Evolutionary conservation across 192 early-diverging fungal genomes (phyloP).

Genomic region (Phycomyces blakesleeanus): DNA sequence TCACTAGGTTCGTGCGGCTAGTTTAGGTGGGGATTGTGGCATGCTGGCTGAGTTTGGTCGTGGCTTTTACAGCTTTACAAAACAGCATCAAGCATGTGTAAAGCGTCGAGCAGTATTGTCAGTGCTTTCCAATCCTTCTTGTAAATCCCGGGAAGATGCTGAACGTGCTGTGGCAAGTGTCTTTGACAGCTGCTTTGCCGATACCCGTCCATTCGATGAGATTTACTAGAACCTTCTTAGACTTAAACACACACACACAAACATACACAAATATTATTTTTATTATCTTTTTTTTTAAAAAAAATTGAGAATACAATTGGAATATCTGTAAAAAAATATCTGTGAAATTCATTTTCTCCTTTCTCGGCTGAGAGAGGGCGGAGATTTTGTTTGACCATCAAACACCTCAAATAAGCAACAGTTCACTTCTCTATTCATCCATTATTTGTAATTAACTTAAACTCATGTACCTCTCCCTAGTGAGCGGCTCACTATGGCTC

Average conservation of each 20-base stretch:
- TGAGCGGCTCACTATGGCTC: too few relatives aligned
- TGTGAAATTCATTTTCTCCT: too few relatives aligned
- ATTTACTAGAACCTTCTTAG: conserved; percentile 58
- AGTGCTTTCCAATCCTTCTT: conserved; percentile 70
- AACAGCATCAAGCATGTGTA: conserved; percentile 85
- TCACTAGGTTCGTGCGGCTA: conserved; percentile 65
- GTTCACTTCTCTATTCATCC: too few relatives aligned
- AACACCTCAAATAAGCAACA: too few relatives aligned
- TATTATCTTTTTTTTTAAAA: background rate
- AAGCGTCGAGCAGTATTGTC: conserved; percentile 84
- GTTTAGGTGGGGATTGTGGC: conserved; percentile 74
- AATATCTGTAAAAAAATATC: too few relatives aligned
- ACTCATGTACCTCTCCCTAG: too few relatives aligned
- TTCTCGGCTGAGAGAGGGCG: too few relatives aligned
- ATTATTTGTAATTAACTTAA: too few relatives aligned
- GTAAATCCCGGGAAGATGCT: conserved; percentile 68
- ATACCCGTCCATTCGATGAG: conserved; percentile 96
- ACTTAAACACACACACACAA: background rate
- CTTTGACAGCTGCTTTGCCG: conserved; percentile 86
- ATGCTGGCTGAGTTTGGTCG: conserved; percentile 67
- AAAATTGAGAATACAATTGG: too few relatives aligned
- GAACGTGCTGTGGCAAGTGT: conserved; percentile 85
- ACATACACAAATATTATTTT: too few relatives aligned
- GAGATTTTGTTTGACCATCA: too few relatives aligned
- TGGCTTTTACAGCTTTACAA: conserved; percentile 63